phyloP scores from a whole-genome alignment of 1,284 basidiomycete genomes.

The Sanguinoderma infundibulare region DNA sequence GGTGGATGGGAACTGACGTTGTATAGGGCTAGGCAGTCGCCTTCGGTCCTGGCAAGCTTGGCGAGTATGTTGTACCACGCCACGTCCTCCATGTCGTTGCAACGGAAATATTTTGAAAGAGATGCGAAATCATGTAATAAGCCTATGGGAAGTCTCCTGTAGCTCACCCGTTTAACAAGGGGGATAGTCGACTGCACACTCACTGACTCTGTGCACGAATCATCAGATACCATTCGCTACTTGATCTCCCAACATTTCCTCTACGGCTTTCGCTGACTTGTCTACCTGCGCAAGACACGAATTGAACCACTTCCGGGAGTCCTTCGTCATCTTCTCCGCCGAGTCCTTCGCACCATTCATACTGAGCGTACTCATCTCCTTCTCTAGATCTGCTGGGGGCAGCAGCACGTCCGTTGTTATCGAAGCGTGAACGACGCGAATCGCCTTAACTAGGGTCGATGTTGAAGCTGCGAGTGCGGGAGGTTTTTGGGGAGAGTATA shows the following conservation, averaged over 20 bases:
- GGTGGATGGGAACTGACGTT: too few species aligned
- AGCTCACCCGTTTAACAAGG: not conserved
- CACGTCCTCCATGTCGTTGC: too few species aligned
- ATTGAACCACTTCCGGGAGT: conserved; percentile 55
- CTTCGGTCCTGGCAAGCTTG: too few species aligned
- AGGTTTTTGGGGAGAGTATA: conserved; percentile 65
- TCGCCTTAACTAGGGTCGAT: conserved; percentile 39
- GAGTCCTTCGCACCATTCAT: conserved; percentile 28
- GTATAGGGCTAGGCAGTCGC: too few species aligned
- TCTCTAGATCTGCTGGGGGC: conserved; percentile 33
- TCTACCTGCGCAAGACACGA: conserved; percentile 64
- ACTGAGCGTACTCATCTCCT: conserved; percentile 39
- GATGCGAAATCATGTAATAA: not conserved
- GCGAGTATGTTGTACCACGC: too few species aligned
- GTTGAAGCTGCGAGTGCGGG: conserved; percentile 45
- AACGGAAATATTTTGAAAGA: too few species aligned
- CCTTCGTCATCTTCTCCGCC: conserved; percentile 33
- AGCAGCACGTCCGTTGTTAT: conserved; percentile 32
- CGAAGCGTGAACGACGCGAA: conserved; percentile 40
- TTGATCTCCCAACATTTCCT: conserved; percentile 18
- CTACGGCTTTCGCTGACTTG: conserved; percentile 29
- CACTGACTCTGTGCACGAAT: not conserved
- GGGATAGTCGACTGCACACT: not conserved
- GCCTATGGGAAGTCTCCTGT: too few species aligned
- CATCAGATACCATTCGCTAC: conserved; percentile 18